These are phyloP conservation scores for Aphanoascus verrucosus DNA, from an alignment of 2,329 filamentous ascomycete species.

Conservation along the genomic window DNA sequence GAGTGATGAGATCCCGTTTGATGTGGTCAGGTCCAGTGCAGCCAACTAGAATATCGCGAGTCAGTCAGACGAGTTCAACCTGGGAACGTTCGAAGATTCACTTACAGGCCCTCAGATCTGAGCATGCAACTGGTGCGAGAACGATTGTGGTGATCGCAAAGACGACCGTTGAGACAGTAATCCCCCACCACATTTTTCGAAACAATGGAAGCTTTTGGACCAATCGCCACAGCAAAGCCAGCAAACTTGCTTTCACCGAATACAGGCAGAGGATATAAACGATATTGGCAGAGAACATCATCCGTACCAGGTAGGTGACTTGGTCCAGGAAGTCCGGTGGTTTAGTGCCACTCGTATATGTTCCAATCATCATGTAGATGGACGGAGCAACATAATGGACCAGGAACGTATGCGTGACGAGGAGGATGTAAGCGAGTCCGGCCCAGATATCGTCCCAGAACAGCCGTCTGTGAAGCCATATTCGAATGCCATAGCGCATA, in stretches of 20 bases:
- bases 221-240: conserved; percentile 13
- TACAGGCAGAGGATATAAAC: conserved; percentile 10
- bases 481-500: conserved; percentile 10
- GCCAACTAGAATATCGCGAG: not conserved
- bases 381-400: conserved; percentile 7
- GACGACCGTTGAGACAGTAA: not conserved
- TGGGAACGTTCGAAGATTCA: not conserved
- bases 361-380: conserved; percentile 10
- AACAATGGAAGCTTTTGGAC: conserved; percentile 7
- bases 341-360: not conserved
- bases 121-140: conserved; percentile 9
- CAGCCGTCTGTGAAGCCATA: conserved; percentile 12
- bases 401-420: conserved; percentile 10
- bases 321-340: conserved; percentile 9
- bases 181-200: conserved; percentile 12
- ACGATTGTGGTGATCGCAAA: not conserved
- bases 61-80: not conserved
- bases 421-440: conserved; percentile 6
- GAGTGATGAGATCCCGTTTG: conserved; percentile 8
- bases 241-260: conserved; percentile 12
- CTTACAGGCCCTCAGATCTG: conserved; percentile 12
- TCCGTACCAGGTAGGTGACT: conserved; percentile 8
- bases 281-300: conserved; percentile 9
- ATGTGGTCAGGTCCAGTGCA: conserved; percentile 5
- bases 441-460: conserved; percentile 15